Conservation (phyloP, 129 eudicot genomes). For the Chrysanthemum lavandulifolium region DNA sequence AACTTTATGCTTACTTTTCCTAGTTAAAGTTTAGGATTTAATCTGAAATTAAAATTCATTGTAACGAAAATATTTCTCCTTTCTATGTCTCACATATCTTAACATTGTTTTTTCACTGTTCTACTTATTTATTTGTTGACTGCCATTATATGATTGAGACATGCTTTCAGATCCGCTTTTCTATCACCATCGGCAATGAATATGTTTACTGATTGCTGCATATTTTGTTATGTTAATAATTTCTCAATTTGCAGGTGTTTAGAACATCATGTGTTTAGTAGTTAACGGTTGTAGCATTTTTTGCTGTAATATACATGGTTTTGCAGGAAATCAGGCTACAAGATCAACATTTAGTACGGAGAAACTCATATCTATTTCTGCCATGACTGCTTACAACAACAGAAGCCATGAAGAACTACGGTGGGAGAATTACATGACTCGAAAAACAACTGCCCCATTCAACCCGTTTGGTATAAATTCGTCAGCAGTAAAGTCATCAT, state of each 20-base stretch:
- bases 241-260: not conserved
- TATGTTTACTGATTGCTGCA: no score
- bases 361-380: constrained; percentile 44
- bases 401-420: constrained; percentile 64
- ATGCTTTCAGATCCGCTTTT: no score
- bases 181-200: no score
- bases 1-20: not conserved
- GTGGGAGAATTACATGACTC: constrained; percentile 45
- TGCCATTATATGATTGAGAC: no score
- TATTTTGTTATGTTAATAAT: no score
- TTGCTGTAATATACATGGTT: constrained; percentile 4
- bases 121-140: no score
- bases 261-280: not conserved
- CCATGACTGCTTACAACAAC: constrained; percentile 40
- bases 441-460: constrained; percentile 33
- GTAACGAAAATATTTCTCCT: no score
- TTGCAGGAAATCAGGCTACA: constrained; percentile 24
- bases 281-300: constrained; percentile 2
- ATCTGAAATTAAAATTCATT: no score
- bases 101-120: no score
- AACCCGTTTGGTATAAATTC: constrained; percentile 8
- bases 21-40: no score
- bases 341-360: not conserved
- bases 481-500: constrained; percentile 11
- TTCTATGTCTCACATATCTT: no score